phyloP scores from a whole-genome alignment of 768 basidiomycete genomes.

The Hysterangium stoloniferum region DNA sequence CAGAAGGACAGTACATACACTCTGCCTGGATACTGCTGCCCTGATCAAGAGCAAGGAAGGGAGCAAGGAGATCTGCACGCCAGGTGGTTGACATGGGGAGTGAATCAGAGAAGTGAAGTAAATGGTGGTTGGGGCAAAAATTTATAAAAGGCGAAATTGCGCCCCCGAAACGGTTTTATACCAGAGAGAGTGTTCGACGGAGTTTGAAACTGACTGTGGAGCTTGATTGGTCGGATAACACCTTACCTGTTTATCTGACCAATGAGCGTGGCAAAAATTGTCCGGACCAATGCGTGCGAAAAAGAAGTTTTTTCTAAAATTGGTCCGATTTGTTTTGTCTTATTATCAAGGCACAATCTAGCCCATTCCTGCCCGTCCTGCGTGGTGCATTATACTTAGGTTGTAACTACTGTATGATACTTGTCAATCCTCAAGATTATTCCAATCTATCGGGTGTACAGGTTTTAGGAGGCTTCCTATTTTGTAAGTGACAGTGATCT shows the following conservation, averaged over 20 bases:
- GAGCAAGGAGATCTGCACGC: slow-evolving; percentile 80
- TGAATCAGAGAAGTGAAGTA: slow-evolving; percentile 14
- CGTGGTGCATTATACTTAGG: too few species aligned
- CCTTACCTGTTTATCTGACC: background rate
- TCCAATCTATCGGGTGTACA: too few species aligned
- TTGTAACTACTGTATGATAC: too few species aligned
- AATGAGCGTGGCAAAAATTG: background rate
- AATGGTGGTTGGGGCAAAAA: slow-evolving; percentile 13
- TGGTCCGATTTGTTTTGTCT: too few species aligned
- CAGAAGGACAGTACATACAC: slow-evolving; percentile 39
- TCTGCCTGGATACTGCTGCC: slow-evolving; percentile 93
- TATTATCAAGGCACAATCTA: too few species aligned
- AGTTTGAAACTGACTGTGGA: slow-evolving; percentile 3
- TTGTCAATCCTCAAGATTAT: too few species aligned
- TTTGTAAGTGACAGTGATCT: too few species aligned
- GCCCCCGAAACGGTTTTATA: slow-evolving; percentile 1
- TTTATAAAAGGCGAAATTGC: slow-evolving; percentile 19
- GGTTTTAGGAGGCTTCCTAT: too few species aligned
- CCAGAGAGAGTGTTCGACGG: background rate
- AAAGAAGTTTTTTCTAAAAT: too few species aligned
- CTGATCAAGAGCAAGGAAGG: slow-evolving; percentile 83
- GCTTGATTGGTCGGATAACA: slow-evolving; percentile 8
- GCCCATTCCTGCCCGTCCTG: too few species aligned
- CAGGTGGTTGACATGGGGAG: slow-evolving; percentile 31
- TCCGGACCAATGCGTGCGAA: background rate